phyloP scores from a whole-genome alignment of 2,329 filamentous ascomycete genomes.

The Elsinoe perseae region DNA sequence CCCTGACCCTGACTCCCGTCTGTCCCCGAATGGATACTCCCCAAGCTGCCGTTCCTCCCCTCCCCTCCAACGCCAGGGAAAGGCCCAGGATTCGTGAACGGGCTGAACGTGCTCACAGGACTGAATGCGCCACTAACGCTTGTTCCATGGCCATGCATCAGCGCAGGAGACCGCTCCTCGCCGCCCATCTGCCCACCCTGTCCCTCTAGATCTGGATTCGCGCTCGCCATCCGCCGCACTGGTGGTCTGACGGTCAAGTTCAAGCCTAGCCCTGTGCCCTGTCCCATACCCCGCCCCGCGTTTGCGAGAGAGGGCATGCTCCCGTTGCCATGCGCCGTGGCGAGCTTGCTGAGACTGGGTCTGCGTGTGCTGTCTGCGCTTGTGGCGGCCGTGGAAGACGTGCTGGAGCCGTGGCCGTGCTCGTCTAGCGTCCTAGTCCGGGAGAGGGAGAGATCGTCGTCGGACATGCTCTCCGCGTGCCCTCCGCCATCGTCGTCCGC shows the following conservation, averaged over 20 bases:
- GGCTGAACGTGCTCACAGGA: conserved; percentile 1
- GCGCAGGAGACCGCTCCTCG: background rate
- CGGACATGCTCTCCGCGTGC: conserved; percentile 60
- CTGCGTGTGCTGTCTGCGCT: background rate
- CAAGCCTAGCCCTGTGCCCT: background rate
- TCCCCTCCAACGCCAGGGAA: background rate
- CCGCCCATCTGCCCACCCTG: background rate
- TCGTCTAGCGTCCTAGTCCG: conserved; percentile 28
- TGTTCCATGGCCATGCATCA: background rate
- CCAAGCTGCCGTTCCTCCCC: background rate
- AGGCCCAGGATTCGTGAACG: background rate
- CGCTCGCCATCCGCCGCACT: conserved; percentile 1
- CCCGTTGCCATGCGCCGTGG: background rate
- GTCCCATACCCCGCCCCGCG: background rate
- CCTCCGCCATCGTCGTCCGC: conserved; percentile 54
- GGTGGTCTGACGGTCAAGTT: background rate
- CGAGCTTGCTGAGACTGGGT: background rate
- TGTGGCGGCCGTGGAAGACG: background rate
- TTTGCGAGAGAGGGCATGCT: background rate
- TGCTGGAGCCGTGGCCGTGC: background rate
- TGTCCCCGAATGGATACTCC: background rate
- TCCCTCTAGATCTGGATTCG: background rate
- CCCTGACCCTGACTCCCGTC: background rate
- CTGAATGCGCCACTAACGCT: background rate
- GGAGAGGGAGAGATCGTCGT: conserved; percentile 56